Conservation (phyloP, 441 rosid species). For the Pelargonium cotyledonis region DNA sequence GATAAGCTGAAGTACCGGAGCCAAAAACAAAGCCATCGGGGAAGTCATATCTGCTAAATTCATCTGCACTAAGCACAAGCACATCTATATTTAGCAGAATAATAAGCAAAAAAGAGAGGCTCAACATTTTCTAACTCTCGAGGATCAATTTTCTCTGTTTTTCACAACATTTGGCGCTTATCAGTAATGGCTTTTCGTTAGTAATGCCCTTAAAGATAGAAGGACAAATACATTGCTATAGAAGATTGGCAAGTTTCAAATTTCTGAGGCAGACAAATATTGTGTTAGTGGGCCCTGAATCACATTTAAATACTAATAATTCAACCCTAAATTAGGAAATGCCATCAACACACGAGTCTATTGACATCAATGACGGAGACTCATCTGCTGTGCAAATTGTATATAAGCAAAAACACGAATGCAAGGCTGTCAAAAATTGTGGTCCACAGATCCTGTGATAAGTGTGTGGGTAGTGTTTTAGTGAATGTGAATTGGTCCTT, state of each 20-base stretch:
- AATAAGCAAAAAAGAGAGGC: slow-evolving; percentile 15
- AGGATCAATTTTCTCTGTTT: no score
- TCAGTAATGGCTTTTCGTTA: background rate
- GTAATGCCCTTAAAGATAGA: background rate
- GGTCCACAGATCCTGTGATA: background rate
- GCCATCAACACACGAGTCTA: no score
- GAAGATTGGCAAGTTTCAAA: no score
- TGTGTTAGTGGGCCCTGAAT: no score
- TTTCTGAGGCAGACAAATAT: no score
- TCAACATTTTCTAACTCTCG: slow-evolving; percentile 16
- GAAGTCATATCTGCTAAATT: slow-evolving; percentile 41
- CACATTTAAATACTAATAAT: no score
- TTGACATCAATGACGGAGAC: no score
- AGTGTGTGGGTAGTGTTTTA: background rate
- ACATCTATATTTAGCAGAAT: slow-evolving; percentile 18
- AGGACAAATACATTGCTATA: background rate
- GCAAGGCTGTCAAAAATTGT: slow-evolving; percentile 2
- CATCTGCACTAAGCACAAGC: slow-evolving; percentile 15
- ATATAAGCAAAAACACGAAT: background rate
- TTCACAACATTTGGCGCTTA: background rate
- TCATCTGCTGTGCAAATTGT: no score
- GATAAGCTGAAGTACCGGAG: slow-evolving; percentile 58
- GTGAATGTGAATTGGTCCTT: background rate
- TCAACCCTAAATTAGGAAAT: no score
- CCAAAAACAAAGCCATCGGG: slow-evolving; percentile 52